Conservation (phyloP, 345 rosid species). For the Populus ilicifolia region DNA sequence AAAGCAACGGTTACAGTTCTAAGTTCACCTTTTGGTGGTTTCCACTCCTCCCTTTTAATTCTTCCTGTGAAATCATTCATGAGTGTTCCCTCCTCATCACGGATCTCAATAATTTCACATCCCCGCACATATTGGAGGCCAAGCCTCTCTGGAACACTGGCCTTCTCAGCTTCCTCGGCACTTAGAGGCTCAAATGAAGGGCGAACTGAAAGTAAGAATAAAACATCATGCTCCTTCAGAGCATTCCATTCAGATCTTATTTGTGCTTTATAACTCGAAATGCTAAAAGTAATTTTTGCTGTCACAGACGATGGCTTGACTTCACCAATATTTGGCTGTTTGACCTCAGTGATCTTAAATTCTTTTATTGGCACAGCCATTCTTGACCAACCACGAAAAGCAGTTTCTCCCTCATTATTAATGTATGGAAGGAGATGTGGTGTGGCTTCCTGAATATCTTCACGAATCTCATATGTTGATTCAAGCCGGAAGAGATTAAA, state of each 20-base stretch:
- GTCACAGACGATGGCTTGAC: slow-evolving; percentile 92
- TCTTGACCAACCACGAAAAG: slow-evolving; percentile 99
- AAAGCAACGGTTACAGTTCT: slow-evolving; percentile 89
- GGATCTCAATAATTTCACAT: slow-evolving; percentile 86
- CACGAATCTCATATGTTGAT: slow-evolving; percentile 98
- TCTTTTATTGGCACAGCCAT: slow-evolving; percentile 88
- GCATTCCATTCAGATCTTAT: slow-evolving; percentile 97
- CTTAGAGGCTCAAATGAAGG: slow-evolving; percentile 94
- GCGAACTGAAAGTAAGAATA: slow-evolving; percentile 81
- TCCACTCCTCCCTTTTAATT: slow-evolving; percentile 94
- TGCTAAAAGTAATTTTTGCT: slow-evolving; percentile 76
- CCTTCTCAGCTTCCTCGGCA: slow-evolving; percentile 89
- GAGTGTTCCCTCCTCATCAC: slow-evolving; percentile 87
- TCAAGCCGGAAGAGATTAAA: slow-evolving; percentile 97
- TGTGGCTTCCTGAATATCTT: slow-evolving; percentile 96
- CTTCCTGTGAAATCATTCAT: slow-evolving; percentile 98
- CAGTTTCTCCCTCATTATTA: slow-evolving; percentile 81
- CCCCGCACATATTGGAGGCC: slow-evolving; percentile 96
- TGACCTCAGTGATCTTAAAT: slow-evolving; percentile 73
- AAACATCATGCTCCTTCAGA: slow-evolving; percentile 97
- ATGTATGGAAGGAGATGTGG: slow-evolving; percentile 91
- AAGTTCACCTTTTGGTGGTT: slow-evolving; percentile 95
- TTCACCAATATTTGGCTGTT: slow-evolving; percentile 97
- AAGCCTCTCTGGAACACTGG: slow-evolving; percentile 84
- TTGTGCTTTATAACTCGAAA: slow-evolving; percentile 79